phyloP scores from a whole-genome alignment of 352 stramenopile genomes.

The Pythium diclinum region DNA sequence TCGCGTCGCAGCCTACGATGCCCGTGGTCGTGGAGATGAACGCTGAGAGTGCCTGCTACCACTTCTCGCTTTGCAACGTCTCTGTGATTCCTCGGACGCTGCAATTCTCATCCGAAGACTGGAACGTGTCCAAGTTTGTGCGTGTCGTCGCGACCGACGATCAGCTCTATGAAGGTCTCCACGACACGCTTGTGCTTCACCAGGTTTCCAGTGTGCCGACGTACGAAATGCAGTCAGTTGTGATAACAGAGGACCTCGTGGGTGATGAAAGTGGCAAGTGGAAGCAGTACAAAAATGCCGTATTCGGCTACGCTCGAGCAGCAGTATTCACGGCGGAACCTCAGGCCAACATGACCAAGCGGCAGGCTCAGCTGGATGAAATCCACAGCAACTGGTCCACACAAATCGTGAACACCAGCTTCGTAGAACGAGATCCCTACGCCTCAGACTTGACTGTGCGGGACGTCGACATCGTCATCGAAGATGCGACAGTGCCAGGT shows the following conservation, averaged over 20 bases:
- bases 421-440: constrained; percentile 26
- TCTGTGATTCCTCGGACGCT: constrained; percentile 40
- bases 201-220: constrained; percentile 24
- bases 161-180: constrained; percentile 53
- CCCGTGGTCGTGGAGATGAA: constrained; percentile 50
- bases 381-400: constrained; percentile 40
- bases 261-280: constrained; percentile 8
- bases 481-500: constrained; percentile 50
- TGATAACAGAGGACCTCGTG: constrained; percentile 22
- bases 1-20: constrained; percentile 43
- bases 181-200: constrained; percentile 35
- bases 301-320: constrained; percentile 4
- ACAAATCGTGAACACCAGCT: constrained; percentile 26
- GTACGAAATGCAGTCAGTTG: constrained; percentile 36
- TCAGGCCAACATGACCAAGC: neutral
- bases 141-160: constrained; percentile 54
- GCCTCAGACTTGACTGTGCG: constrained; percentile 1
- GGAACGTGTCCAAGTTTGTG: constrained; percentile 34
- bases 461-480: constrained; percentile 25
- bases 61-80: constrained; percentile 73
- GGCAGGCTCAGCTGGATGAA: constrained; percentile 17
- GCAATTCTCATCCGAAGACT: constrained; percentile 43
- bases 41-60: constrained; percentile 55
- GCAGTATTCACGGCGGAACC: neutral
- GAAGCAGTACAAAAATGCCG: constrained; percentile 11